A percentile compares a stretch with the other conserved stretches of the same genome.
Evolutionary conservation across 768 basidiomycete species (phyloP).

Genomic region (Clathrus columnatus): DNA sequence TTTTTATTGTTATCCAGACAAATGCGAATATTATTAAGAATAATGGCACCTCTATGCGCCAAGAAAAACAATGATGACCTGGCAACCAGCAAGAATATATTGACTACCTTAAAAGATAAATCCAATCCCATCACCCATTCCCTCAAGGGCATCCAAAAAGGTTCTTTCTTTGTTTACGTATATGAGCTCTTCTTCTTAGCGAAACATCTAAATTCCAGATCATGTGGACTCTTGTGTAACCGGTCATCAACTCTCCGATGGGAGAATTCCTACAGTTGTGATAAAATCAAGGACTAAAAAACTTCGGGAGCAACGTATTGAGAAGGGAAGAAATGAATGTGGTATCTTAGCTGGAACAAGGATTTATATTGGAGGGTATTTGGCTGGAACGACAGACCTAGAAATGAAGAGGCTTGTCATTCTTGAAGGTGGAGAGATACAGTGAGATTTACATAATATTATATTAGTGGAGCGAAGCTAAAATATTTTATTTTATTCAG

Average conservation of each 20-base stretch:
- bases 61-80: slow-evolving; percentile 31
- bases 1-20: neutral
- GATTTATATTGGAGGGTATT: slow-evolving; percentile 65
- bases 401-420: slow-evolving; percentile 65
- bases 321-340: slow-evolving; percentile 16
- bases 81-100: slow-evolving; percentile 48
- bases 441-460: slow-evolving; percentile 35
- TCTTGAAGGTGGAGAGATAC: slow-evolving; percentile 55
- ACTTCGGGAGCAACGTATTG: slow-evolving; percentile 27
- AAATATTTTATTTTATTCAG: slow-evolving; percentile 26
- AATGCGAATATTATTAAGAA: slow-evolving; percentile 14
- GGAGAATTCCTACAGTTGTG: slow-evolving; percentile 27
- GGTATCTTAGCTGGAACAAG: slow-evolving; percentile 36
- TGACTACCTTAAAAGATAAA: slow-evolving; percentile 51
- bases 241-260: slow-evolving; percentile 60
- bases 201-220: slow-evolving; percentile 32
- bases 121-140: slow-evolving; percentile 78
- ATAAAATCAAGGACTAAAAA: slow-evolving; percentile 39
- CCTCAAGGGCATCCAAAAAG: slow-evolving; percentile 50
- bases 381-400: slow-evolving; percentile 64
- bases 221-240: slow-evolving; percentile 53
- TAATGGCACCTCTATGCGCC: slow-evolving; percentile 23
- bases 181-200: neutral
- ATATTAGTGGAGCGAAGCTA: neutral
- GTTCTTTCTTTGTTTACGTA: slow-evolving; percentile 24